phyloP scores from a whole-genome alignment of 2,329 filamentous ascomycete species.

The Ceratocystis huliohia region DNA sequence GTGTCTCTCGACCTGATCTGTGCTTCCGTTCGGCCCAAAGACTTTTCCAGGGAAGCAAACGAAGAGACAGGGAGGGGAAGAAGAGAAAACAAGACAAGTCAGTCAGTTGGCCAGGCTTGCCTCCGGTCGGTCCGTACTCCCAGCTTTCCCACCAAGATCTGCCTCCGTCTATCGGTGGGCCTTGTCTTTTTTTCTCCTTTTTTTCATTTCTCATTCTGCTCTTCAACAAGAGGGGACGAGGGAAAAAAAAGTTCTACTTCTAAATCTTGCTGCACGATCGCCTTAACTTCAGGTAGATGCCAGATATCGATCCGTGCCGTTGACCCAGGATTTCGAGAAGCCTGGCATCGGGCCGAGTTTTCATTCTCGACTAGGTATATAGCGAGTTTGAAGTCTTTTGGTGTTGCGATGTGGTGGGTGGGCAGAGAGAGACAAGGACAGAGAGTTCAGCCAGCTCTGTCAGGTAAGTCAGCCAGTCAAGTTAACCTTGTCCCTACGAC shows the following conservation, averaged over 20 bases:
- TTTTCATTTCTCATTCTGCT: background rate
- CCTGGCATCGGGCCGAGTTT: conserved; percentile 1
- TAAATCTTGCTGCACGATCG: background rate
- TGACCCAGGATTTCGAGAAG: background rate
- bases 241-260: background rate
- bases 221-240: background rate
- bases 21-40: background rate
- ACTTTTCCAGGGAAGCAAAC: background rate
- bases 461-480: background rate
- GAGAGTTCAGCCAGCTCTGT: background rate
- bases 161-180: background rate
- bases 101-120: background rate
- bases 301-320: background rate
- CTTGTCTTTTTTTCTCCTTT: background rate
- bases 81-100: background rate
- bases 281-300: background rate
- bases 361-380: too few relatives aligned
- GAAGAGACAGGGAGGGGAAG: background rate
- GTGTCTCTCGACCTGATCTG: background rate
- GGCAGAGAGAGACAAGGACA: background rate
- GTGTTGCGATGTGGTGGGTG: too few relatives aligned
- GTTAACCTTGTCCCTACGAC: too few relatives aligned
- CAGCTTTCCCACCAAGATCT: background rate
- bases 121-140: background rate
- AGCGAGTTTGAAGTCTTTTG: background rate